Percentiles rank a stretch among this genome's conserved stretches.
Conservation (phyloP, 495 filamentous ascomycete species). For the Apodospora peruviana region DNA sequence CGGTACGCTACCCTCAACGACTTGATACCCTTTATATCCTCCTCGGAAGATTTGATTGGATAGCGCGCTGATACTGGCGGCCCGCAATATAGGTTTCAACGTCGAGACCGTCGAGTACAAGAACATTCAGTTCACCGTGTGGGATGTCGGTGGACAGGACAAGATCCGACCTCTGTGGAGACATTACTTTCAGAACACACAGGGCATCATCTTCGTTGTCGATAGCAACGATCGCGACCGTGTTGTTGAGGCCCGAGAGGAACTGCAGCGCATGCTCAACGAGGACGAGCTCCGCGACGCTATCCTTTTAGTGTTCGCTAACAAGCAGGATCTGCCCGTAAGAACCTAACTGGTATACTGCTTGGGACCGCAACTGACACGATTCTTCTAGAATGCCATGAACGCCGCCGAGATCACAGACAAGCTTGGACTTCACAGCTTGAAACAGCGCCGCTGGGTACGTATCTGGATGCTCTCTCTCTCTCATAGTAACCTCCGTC, state of each 20-base stretch:
- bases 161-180: constrained; percentile 99
- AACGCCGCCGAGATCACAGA: constrained; percentile 99
- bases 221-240: constrained; percentile 99
- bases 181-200: constrained; percentile 99
- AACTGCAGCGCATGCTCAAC: constrained; percentile 99
- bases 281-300: constrained; percentile 98
- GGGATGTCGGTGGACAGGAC: constrained; percentile 99
- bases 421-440: constrained; percentile 97
- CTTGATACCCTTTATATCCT: neutral
- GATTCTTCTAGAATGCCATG: constrained; percentile 79
- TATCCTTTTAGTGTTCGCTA: constrained; percentile 96
- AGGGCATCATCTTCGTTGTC: constrained; percentile 99
- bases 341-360: constrained; percentile 25
- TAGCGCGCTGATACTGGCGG: constrained; percentile 22
- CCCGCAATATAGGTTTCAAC: constrained; percentile 74
- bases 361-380: constrained; percentile 13
- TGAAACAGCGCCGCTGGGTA: constrained; percentile 98
- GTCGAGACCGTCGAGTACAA: constrained; percentile 99
- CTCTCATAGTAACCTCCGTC: neutral
- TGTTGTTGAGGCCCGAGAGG: constrained; percentile 97
- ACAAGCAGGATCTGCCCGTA: constrained; percentile 99
- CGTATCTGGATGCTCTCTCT: constrained; percentile 30
- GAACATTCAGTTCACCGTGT: constrained; percentile 99
- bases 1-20: constrained; percentile 59
- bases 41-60: neutral